Evolutionary conservation across 805 yeast species (phyloP).

Genomic region (Blastobotrys parvus): DNA sequence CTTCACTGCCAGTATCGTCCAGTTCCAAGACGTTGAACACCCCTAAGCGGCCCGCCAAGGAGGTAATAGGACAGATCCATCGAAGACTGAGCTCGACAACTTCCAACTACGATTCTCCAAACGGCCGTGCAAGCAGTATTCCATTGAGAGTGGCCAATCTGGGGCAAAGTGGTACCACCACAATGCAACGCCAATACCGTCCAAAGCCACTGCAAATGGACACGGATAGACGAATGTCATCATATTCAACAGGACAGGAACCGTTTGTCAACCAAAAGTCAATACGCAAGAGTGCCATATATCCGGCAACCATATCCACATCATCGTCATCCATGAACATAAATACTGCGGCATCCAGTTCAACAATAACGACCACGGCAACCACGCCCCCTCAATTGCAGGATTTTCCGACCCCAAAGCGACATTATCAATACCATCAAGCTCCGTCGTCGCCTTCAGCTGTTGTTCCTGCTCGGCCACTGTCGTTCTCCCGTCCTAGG

Average conservation of each 20-base stretch:
- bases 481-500: background rate
- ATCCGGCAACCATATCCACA: background rate
- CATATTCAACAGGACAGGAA: background rate
- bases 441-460: background rate
- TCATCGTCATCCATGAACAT: background rate
- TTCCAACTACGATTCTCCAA: background rate
- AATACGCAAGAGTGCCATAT: background rate
- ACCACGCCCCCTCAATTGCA: no score
- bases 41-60: conserved; percentile 9
- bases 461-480: background rate
- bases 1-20: conserved; percentile 14
- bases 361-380: no score
- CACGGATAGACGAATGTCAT: background rate
- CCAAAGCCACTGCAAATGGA: background rate
- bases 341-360: no score
- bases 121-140: conserved; percentile 6
- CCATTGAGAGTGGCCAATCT: conserved; percentile 7
- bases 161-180: background rate
- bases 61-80: conserved; percentile 12
- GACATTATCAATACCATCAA: background rate
- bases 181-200: background rate
- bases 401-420: no score
- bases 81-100: conserved; percentile 9
- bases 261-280: conserved; percentile 4
- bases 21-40: background rate